A percentile compares a stretch with the other conserved stretches of the same genome.
phyloP scores from a whole-genome alignment of 768 basidiomycete genomes.

The Amylocystis lapponica region DNA sequence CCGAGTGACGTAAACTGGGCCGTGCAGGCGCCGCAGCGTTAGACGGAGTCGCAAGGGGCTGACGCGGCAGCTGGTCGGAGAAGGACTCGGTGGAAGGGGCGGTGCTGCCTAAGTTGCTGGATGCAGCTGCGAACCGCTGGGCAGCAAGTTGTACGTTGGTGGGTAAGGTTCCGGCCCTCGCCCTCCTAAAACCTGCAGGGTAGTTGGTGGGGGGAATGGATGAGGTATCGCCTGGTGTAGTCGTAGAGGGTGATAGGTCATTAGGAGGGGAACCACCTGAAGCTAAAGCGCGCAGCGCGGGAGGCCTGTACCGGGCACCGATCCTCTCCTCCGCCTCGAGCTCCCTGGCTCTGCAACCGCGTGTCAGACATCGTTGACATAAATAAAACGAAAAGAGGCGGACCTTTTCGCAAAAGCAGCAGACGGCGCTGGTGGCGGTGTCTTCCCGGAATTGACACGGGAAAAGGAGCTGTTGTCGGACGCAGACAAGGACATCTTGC shows the following conservation, averaged over 20 bases:
- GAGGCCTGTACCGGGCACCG: slow-evolving; percentile 64
- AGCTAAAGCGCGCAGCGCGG: slow-evolving; percentile 65
- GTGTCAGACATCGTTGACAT: slow-evolving; percentile 11
- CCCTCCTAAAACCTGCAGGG: slow-evolving; percentile 85
- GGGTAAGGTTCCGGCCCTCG: slow-evolving; percentile 95
- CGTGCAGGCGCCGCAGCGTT: slow-evolving; percentile 44
- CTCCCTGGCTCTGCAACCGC: slow-evolving; percentile 66
- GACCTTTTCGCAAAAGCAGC: slow-evolving; percentile 87
- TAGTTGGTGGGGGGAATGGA: slow-evolving; percentile 67
- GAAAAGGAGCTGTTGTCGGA: slow-evolving; percentile 77
- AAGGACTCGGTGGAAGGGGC: slow-evolving; percentile 44
- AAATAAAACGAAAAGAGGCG: slow-evolving; percentile 17
- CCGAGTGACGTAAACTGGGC: slow-evolving; percentile 72
- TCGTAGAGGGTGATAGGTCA: slow-evolving; percentile 53
- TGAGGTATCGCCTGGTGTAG: slow-evolving; percentile 52
- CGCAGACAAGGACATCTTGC: slow-evolving; percentile 91
- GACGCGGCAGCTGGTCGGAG: slow-evolving; percentile 37
- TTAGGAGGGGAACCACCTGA: slow-evolving; percentile 70
- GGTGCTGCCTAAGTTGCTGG: slow-evolving; percentile 48
- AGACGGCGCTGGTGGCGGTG: slow-evolving; percentile 85
- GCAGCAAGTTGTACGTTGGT: slow-evolving; percentile 89
- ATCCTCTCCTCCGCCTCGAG: slow-evolving; percentile 73
- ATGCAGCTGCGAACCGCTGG: slow-evolving; percentile 70
- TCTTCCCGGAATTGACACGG: slow-evolving; percentile 81
- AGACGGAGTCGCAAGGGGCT: slow-evolving; percentile 33